These are phyloP conservation scores for Ulmus americana DNA, from an alignment of 331 rosid species.

Conservation along the genomic window DNA sequence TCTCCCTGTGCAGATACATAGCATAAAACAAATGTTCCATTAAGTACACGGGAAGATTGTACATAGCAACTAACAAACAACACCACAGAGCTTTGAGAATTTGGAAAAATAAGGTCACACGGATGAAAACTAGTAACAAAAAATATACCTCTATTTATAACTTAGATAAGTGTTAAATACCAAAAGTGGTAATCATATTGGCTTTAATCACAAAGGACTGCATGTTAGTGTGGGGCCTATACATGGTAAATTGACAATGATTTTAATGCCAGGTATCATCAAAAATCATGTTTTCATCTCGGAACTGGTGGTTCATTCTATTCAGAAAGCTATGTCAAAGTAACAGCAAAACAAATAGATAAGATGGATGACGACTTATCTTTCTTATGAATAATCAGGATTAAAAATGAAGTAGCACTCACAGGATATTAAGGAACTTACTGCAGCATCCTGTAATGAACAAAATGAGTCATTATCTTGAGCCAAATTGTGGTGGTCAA, in stretches of 20 bases:
- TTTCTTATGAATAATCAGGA: slow-evolving; percentile 24
- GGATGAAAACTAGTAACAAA: not conserved
- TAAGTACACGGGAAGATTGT: slow-evolving; percentile 8
- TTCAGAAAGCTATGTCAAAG: not conserved
- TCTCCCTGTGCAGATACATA: slow-evolving; percentile 56
- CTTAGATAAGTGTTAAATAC: not conserved
- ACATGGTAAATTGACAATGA: not conserved
- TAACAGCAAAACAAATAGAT: slow-evolving; percentile 19
- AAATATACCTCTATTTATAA: not conserved
- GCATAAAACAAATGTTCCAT: slow-evolving; percentile 24
- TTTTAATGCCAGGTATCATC: not conserved
- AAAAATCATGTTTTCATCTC: not conserved
- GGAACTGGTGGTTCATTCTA: not conserved
- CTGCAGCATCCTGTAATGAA: slow-evolving; percentile 69
- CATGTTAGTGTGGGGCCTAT: no score
- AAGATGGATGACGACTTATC: slow-evolving; percentile 15
- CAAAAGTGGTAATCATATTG: not conserved
- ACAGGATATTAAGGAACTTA: slow-evolving; percentile 48
- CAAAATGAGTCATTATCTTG: slow-evolving; percentile 52
- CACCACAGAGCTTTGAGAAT: not conserved
- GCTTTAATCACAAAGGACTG: no score
- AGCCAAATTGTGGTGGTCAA: slow-evolving; percentile 61
- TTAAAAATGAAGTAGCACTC: slow-evolving; percentile 19
- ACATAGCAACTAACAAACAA: not conserved
- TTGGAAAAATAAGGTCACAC: not conserved